These are phyloP conservation scores for Clonostachys sp. DNA, from an alignment of 2,329 filamentous ascomycete genomes.

Conservation along the genomic window DNA sequence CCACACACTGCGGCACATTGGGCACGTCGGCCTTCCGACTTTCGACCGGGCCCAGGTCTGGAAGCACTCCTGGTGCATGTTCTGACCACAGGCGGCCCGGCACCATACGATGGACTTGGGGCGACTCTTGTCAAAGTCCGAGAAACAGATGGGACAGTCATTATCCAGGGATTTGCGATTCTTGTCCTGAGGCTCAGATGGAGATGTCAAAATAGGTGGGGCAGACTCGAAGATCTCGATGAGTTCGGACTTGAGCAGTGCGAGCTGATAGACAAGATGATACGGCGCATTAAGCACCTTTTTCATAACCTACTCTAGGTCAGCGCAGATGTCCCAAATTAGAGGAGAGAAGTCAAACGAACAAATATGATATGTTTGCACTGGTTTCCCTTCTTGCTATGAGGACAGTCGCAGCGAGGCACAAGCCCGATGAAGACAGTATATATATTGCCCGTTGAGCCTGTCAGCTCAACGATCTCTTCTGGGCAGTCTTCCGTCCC, in stretches of 20 bases:
- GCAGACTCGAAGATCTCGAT: conserved; percentile 50
- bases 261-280: conserved; percentile 56
- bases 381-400: conserved; percentile 46
- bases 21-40: conserved; percentile 46
- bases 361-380: conserved; percentile 65
- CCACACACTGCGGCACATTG: conserved; percentile 57
- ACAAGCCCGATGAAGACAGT: conserved; percentile 45
- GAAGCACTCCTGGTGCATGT: conserved; percentile 50
- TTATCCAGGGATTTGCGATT: conserved; percentile 43
- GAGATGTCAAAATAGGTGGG: conserved; percentile 34
- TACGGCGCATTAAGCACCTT: conserved; percentile 53
- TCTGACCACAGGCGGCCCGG: conserved; percentile 46
- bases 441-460: conserved; percentile 64
- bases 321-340: not conserved
- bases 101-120: conserved; percentile 42
- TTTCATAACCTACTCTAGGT: conserved; percentile 39
- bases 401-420: conserved; percentile 52
- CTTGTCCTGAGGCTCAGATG: conserved; percentile 16
- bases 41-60: conserved; percentile 48
- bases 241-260: conserved; percentile 55
- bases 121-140: conserved; percentile 22
- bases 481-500: conserved; percentile 31
- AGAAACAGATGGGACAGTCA: conserved; percentile 55
- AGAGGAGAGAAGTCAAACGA: conserved; percentile 6
- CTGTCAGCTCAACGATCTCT: conserved; percentile 55